phyloP scores from a whole-genome alignment of 441 rosid genomes.

The Mallotus repandus region DNA sequence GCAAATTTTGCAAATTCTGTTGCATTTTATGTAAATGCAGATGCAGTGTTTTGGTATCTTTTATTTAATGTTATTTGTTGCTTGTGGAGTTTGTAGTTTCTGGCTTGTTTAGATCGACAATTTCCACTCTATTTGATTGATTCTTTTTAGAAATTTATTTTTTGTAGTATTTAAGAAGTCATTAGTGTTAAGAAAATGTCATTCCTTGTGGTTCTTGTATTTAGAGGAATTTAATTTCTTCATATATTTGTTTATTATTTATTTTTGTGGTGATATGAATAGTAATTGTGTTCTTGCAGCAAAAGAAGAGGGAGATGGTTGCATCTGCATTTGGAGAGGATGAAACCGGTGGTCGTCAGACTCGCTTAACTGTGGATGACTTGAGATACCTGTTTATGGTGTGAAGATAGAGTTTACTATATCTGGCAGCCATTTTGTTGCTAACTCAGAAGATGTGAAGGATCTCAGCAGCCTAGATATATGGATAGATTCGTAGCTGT shows the following conservation, averaged over 20 bases:
- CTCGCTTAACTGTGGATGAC: constrained; percentile 82
- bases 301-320: constrained; percentile 92
- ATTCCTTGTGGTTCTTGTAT: neutral
- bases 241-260: neutral
- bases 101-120: neutral
- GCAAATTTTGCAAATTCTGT: no score
- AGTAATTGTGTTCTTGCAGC: constrained; percentile 39
- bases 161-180: no score
- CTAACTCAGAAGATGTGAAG: constrained; percentile 29
- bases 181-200: neutral
- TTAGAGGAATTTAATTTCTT: neutral
- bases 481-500: constrained; percentile 25
- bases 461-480: constrained; percentile 26
- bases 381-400: constrained; percentile 78
- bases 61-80: neutral
- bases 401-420: constrained; percentile 31
- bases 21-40: neutral
- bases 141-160: neutral
- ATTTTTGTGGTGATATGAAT: neutral
- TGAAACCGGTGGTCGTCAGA: constrained; percentile 62
- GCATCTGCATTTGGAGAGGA: constrained; percentile 96
- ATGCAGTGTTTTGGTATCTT: neutral
- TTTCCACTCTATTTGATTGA: neutral
- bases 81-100: neutral
- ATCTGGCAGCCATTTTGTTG: constrained; percentile 22